Evolutionary conservation across 2,329 filamentous ascomycete species (phyloP), one percentile per base, ranked within the genome.

Genomic region (Alternaria metachromatica): DNA sequence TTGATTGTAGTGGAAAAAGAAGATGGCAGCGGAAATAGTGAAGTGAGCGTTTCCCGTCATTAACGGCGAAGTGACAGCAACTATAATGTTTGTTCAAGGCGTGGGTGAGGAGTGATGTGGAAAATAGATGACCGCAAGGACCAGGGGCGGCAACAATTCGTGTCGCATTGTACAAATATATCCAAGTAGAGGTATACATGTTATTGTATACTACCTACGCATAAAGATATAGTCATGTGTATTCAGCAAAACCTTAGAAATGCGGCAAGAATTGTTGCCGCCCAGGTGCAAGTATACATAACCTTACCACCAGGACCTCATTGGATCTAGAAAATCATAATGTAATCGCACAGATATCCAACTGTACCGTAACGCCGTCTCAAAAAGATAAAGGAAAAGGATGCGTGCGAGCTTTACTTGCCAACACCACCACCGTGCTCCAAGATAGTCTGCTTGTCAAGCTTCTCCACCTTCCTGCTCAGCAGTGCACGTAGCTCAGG

Each of bases 401-500:
- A n/a, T n/a, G n/a, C n/a, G n/a, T n/a, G n/a, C n/a, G n/a, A n/a
- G n/a, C n/a, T n/a, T n/a, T 44, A 57, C 44, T 60, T 68, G 15
- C 68, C 62, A 46, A 60, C 56, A 15, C 62, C 58, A 44, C 62
- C 55, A 20, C 66, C 83, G 76, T 83, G 81, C 66, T 76, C 72
- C 6, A 64, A 64, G 21, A 75, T 55, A 8, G 81, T 78, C 60
- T 80, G 74, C n/a, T 85, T 82, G 26, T 84, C 82, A 23, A 87
- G 73, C 64, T 81, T 84, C 50, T 85, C 82, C 8, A 91, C 81
- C 63, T 91, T 87, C 63, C 86, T 82, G 67, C 86, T 88, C n/a
- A 92, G 75, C 46, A 92, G 69, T 7, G 82, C 79, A 51, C 90
- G 84, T 61, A 92, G 76, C 69, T 92, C 88, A 0, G 87, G 84